A percentile compares a stretch with the other conserved stretches of the same genome.
Conservation (phyloP, 2,329 filamentous ascomycete species). For the Scedosporium boydii region DNA sequence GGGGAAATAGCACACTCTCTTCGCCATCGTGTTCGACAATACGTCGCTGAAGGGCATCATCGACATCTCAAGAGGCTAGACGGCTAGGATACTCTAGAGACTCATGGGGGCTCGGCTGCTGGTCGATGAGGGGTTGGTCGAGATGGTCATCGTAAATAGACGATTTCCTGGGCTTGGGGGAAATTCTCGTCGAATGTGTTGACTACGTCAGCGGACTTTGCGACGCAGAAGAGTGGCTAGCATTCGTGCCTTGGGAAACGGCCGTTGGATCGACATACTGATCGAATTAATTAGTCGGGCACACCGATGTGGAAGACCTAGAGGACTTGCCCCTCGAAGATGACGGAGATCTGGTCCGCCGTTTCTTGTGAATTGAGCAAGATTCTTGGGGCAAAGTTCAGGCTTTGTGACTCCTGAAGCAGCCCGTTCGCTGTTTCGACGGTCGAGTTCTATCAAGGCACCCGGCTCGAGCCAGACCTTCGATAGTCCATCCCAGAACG, state of each 20-base stretch:
- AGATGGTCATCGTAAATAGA: background rate
- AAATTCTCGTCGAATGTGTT: background rate
- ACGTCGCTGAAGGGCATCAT: too few relatives aligned
- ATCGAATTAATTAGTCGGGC: background rate
- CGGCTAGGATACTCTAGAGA: too few relatives aligned
- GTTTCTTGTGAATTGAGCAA: slow-evolving; percentile 15
- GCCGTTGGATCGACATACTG: background rate
- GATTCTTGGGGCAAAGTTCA: background rate
- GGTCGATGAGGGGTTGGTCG: background rate
- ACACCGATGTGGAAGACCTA: slow-evolving; percentile 7
- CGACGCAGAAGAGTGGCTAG: background rate
- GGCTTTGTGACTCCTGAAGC: background rate
- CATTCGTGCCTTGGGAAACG: background rate
- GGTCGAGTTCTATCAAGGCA: slow-evolving; percentile 1
- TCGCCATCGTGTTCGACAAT: too few relatives aligned
- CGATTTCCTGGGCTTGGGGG: background rate
- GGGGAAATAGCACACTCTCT: too few relatives aligned
- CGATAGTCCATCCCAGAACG: slow-evolving; percentile 1
- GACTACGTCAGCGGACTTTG: background rate
- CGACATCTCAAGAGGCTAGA: too few relatives aligned
- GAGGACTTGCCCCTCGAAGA: slow-evolving; percentile 14
- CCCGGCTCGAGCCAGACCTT: slow-evolving; percentile 1
- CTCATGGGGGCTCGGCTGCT: background rate
- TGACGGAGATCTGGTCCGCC: slow-evolving; percentile 16
- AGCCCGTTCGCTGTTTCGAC: background rate